These are phyloP conservation scores for Trapa bicornis DNA, from an alignment of 345 rosid genomes.

Conservation along the genomic window DNA sequence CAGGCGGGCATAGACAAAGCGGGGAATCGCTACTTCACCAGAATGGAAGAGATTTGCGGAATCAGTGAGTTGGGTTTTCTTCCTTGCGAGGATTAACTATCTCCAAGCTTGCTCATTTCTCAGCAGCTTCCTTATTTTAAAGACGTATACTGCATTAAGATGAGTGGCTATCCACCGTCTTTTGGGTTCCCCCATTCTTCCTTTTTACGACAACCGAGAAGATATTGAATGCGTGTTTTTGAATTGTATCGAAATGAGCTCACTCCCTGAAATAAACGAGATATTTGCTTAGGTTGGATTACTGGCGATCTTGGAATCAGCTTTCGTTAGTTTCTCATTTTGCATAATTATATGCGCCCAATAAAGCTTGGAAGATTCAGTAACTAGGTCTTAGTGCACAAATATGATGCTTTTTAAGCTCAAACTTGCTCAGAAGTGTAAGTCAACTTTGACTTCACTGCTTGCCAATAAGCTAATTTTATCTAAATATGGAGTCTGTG, in stretches of 20 bases:
- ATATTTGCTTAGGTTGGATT: not conserved
- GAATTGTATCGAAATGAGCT: not conserved
- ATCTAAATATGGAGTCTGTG: not conserved
- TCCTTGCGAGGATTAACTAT: not conserved
- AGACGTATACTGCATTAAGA: not conserved
- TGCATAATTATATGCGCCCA: not conserved
- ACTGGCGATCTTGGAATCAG: not conserved
- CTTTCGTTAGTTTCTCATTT: not conserved
- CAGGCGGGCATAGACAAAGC: conserved; percentile 51
- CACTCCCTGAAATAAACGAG: no score
- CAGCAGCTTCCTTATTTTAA: not conserved
- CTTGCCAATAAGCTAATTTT: not conserved
- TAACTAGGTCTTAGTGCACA: not conserved
- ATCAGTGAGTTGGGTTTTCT: conserved; percentile 38
- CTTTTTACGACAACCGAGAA: not conserved
- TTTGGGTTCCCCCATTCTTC: not conserved
- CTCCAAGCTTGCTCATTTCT: not conserved
- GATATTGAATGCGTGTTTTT: not conserved
- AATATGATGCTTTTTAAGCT: not conserved
- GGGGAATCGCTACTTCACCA: conserved; percentile 74
- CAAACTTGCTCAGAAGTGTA: not conserved
- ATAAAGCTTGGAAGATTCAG: not conserved
- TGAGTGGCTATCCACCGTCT: not conserved
- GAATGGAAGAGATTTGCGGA: conserved; percentile 73
- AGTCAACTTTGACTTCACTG: not conserved